These are phyloP conservation scores for Zarea fungicola DNA, from an alignment of 2,329 filamentous ascomycete genomes.

Conservation along the genomic window DNA sequence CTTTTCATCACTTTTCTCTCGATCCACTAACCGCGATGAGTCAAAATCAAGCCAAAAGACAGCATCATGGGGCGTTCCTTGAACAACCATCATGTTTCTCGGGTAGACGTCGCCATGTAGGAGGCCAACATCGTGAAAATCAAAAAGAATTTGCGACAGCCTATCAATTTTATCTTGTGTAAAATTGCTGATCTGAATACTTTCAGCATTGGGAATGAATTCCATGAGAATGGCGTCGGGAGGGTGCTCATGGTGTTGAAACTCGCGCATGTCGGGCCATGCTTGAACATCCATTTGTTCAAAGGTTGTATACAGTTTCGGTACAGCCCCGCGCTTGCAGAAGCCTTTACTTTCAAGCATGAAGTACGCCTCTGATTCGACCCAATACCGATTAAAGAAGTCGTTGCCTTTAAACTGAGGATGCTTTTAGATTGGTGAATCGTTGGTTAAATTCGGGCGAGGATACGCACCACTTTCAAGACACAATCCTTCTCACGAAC, in stretches of 20 bases:
- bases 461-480: slow-evolving; percentile 1
- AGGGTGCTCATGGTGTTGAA: not conserved
- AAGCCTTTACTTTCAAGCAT: not conserved
- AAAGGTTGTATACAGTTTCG: not conserved
- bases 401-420: not conserved
- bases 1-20: not conserved
- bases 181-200: not conserved
- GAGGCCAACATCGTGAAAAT: not conserved
- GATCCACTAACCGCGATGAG: not conserved
- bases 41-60: not conserved
- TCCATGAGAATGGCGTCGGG: not conserved
- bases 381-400: not conserved
- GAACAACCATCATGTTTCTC: slow-evolving; percentile 3
- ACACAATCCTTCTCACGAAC: not conserved
- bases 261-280: not conserved
- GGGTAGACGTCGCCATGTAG: not conserved
- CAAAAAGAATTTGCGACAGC: not conserved
- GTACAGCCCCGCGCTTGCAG: slow-evolving; percentile 1
- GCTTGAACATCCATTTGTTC: not conserved
- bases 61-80: not conserved
- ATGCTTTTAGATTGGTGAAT: not conserved
- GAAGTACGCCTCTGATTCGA: not conserved
- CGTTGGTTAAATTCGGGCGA: not conserved
- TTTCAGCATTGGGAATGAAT: slow-evolving; percentile 1
- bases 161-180: not conserved